These are phyloP conservation scores for Yamadazyma spencermartinsiae DNA, from an alignment of 1,139 yeast species.

Conservation along the genomic window DNA sequence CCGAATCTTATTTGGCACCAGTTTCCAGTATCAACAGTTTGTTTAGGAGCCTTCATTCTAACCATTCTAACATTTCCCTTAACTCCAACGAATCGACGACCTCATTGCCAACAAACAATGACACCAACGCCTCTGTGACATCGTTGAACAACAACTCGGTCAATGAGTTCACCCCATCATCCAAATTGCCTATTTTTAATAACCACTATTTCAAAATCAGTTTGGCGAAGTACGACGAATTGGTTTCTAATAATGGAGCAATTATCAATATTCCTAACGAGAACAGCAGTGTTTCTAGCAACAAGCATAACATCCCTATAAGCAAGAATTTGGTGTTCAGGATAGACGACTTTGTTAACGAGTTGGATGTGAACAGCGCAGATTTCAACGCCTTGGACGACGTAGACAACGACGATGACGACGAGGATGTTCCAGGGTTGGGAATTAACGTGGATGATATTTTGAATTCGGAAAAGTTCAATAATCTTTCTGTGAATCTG, in stretches of 20 bases:
- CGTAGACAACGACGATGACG: constrained; percentile 28
- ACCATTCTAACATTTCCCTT: constrained; percentile 27
- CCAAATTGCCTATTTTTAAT: constrained; percentile 39
- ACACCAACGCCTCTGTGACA: constrained; percentile 1
- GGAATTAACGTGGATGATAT: constrained; percentile 51
- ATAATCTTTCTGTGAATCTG: constrained; percentile 26
- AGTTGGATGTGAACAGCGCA: constrained; percentile 22
- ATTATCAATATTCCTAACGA: constrained; percentile 5
- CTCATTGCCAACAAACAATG: constrained; percentile 9
- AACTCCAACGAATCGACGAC: constrained; percentile 29
- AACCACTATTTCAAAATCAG: constrained; percentile 38
- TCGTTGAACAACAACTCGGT: constrained; percentile 1
- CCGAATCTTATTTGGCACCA: constrained; percentile 37
- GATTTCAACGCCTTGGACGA: constrained; percentile 24
- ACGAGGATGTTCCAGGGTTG: constrained; percentile 40
- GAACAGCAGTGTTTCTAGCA: background rate
- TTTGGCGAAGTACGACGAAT: constrained; percentile 39
- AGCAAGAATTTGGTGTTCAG: constrained; percentile 39
- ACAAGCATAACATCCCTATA: constrained; percentile 29
- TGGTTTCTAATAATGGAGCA: constrained; percentile 11
- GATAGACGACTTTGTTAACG: constrained; percentile 40
- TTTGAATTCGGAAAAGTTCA: constrained; percentile 43
- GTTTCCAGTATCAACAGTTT: constrained; percentile 1
- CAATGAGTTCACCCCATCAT: constrained; percentile 19
- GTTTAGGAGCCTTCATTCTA: constrained; percentile 7